A percentile compares a stretch with the other conserved stretches of the same genome.
phyloP scores from a whole-genome alignment of 139 green algal species.

The Coelastrella sp. region DNA sequence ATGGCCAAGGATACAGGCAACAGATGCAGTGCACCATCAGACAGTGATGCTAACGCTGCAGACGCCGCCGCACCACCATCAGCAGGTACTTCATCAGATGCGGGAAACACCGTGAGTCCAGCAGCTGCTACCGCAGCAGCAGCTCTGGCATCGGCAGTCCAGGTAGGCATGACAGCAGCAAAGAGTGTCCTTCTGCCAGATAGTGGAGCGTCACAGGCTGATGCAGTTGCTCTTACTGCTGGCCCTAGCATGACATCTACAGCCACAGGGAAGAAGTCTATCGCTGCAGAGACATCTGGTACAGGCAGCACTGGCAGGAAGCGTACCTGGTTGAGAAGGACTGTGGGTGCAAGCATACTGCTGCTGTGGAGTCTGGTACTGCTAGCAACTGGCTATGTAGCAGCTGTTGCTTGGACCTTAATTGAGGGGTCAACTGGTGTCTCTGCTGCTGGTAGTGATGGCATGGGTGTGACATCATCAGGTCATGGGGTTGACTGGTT shows the following conservation, averaged over 20 bases:
- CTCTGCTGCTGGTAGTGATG: neutral
- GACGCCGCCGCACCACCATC: neutral
- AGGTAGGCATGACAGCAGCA: slow-evolving; percentile 9
- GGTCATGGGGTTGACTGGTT: neutral
- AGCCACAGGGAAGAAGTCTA: neutral
- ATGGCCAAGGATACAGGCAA: neutral
- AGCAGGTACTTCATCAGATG: neutral
- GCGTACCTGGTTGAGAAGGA: neutral
- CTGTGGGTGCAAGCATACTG: neutral
- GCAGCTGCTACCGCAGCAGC: slow-evolving; percentile 15
- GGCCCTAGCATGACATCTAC: neutral
- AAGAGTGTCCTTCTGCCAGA: neutral
- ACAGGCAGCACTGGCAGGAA: neutral
- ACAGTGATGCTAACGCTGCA: neutral
- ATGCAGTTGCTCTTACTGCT: too few species aligned
- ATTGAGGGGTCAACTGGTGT: neutral
- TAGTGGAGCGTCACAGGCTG: too few species aligned
- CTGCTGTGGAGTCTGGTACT: neutral
- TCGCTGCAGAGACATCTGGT: neutral
- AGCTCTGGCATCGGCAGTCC: neutral
- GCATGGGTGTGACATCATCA: neutral
- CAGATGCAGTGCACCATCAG: too few species aligned
- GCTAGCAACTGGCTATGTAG: slow-evolving; percentile 6
- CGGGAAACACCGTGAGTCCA: neutral
- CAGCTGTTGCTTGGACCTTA: neutral